Percentiles rank a stretch among this genome's conserved stretches.
Conservation (phyloP, 106 monocot species). For the Dendrobium officinale region DNA sequence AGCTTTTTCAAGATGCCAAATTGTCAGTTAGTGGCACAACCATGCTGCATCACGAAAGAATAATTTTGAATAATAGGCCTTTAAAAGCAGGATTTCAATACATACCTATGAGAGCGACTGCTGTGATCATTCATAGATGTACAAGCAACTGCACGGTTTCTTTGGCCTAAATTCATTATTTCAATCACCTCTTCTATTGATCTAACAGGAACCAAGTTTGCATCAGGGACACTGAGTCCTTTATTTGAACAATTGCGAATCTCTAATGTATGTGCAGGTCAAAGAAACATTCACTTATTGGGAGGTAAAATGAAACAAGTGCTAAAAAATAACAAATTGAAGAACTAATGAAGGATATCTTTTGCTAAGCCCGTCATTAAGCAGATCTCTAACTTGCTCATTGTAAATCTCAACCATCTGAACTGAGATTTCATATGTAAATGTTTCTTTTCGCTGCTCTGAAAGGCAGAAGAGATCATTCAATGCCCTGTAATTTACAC, state of each 20-base stretch:
- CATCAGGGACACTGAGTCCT: constrained; percentile 84
- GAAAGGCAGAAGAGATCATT: constrained; percentile 65
- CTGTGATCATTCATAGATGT: constrained; percentile 95
- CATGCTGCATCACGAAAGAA: not conserved
- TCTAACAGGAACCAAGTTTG: constrained; percentile 67
- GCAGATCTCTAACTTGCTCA: constrained; percentile 85
- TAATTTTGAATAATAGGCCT: not conserved
- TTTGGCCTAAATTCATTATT: constrained; percentile 83
- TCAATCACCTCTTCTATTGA: constrained; percentile 79
- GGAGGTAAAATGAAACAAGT: not conserved
- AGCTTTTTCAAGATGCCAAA: not conserved
- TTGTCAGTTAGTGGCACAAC: not conserved
- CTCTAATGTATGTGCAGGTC: constrained; percentile 67
- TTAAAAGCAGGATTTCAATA: not conserved
- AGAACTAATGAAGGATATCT: constrained; percentile 55
- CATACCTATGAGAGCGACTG: constrained; percentile 97
- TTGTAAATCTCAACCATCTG: constrained; percentile 93
- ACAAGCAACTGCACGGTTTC: constrained; percentile 70
- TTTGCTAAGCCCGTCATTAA: constrained; percentile 39
- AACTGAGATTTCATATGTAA: constrained; percentile 59
- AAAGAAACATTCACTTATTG: constrained; percentile 27
- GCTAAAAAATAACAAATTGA: not conserved
- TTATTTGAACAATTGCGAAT: constrained; percentile 79
- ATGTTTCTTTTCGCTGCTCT: constrained; percentile 48
- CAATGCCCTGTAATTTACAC: constrained; percentile 78